Conservation (phyloP, 768 basidiomycete genomes). For the Amanita muscaria region DNA sequence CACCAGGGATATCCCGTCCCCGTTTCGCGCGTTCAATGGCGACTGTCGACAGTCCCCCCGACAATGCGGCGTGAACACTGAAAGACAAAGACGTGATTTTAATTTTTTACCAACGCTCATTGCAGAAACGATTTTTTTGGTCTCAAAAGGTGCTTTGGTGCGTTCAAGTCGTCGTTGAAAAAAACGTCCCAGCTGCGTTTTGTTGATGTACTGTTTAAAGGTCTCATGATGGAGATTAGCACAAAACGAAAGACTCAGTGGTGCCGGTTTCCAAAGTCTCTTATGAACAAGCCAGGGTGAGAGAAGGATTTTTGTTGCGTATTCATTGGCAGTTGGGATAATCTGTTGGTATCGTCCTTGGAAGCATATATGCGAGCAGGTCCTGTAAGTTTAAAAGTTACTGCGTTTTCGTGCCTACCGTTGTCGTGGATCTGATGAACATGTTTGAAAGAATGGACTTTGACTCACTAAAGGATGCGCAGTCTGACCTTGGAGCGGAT, state of each 20-base stretch:
- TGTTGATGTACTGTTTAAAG: conserved; percentile 20
- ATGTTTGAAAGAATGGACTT: conserved; percentile 81
- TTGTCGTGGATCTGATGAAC: not conserved
- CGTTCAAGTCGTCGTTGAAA: conserved; percentile 18
- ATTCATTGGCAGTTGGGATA: conserved; percentile 94
- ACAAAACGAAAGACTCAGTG: conserved; percentile 93
- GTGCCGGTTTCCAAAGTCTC: conserved; percentile 93
- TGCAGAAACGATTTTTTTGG: conserved; percentile 84
- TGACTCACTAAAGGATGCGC: conserved; percentile 93
- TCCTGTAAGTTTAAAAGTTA: conserved; percentile 76
- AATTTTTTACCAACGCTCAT: conserved; percentile 88
- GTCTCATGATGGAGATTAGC: conserved; percentile 98
- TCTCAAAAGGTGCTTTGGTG: conserved; percentile 87
- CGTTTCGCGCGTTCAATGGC: conserved; percentile 35
- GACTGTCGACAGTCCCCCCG: conserved; percentile 74
- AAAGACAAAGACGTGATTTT: conserved; percentile 93
- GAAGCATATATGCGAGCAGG: conserved; percentile 78
- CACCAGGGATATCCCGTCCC: conserved; percentile 19
- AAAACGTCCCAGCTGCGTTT: not conserved
- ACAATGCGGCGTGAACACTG: conserved; percentile 84
- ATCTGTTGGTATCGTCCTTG: conserved; percentile 96
- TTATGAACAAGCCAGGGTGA: conserved; percentile 99
- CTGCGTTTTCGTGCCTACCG: not conserved
- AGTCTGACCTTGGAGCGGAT: conserved; percentile 95
- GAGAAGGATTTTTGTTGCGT: conserved; percentile 79